Evolutionary conservation across 495 filamentous ascomycete genomes (phyloP), one percentile per base, ranked within the genome.

Genomic region (Trichoderma gamsii): DNA sequence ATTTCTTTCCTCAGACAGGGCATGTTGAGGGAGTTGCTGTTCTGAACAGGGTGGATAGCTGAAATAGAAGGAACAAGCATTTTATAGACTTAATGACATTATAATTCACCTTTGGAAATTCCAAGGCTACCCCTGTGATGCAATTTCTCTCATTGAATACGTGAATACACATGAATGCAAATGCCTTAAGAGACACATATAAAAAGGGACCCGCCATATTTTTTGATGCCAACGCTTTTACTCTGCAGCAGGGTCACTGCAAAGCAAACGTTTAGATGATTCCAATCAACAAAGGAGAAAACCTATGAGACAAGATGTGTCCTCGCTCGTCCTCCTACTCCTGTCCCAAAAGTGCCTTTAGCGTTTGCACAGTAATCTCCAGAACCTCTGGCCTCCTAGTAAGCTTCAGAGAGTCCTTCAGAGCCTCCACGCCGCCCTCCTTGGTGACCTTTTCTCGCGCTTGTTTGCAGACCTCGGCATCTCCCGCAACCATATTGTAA

Each of bases 1-100:
- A 99, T 73, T 99, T 99, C 80, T 99, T 99, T 78, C 95, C 95
- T 61, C 95, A 98, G 83, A 98, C 95, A 29, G 88, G 92, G 7
- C 95, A 99, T 83, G 95, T 98, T 0, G 95, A 99, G 77, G 91
- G 95, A 52, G 92, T 97, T 67, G 95, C 91, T 43, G 86, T 98
- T 35, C 76, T 98, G 73, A 87, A 82, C 41, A 73, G 82, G 66
- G 77, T 84, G n/a, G 77, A 82, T 64, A 69, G 66, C 11, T 67
- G 44, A 49, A 13, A n/a, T 15, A 6, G 21, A 64, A 27, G 32
- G 44, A 18, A 49, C 2, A 16, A 18, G 13, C 15, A 49, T 5
- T 18, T n/a, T 18, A 49, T 16, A 18, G 44, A 16, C n/a, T n/a
- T 16, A 49, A 38, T 49, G 44, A 16, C n/a, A 4, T n/a, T 5